Base-by-base conservation (phyloP, 2,329 filamentous ascomycete species). In the Ophiostoma triangulosporum region DNA sequence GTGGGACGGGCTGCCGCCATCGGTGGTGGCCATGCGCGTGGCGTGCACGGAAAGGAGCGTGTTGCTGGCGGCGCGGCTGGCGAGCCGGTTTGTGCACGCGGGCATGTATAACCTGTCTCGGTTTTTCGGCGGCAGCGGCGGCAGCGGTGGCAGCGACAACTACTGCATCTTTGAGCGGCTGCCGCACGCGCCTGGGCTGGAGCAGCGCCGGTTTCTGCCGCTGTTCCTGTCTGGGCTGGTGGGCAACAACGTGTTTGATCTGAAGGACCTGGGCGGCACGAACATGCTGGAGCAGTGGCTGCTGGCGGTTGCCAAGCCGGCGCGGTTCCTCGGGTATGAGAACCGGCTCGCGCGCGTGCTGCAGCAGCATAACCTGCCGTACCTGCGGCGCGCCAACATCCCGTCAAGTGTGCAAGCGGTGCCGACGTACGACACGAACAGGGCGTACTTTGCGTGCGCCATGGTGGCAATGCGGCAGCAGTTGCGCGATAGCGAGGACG, bases 221-320 rank as follows among this genome's bases (percentile, higher is more conserved):
- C 66, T 81, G 7, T 81, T 81, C 59, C 62, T 80, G 24, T 65
- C 70, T 2, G 70, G 68, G 0, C 63, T 83, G 8, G 63, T 80
- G 20, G 70, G 72, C 53, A 64, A 71, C 48, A 67, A 68, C 7
- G 62, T 75, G 20, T 66, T 72, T 33, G 70, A 76, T 51, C 73
- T 77, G 56, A 66, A 69, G 61, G 68, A 74, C 36, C 60, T 73
- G 3, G 70, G 67, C 1, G 31, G 31, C 29, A 66, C 69, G n/a
- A 71, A 68, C 8, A 61, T 75, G 9, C 64, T 73, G 4, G 72
- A 75, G 38, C 63, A 80, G n/a, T 81, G 79, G 73, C 59, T 76
- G 40, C 60, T 73, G 20, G 69, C 72, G 7, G 65, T 81, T 46
- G 69, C 73, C 40, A 77, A 77, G 59, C 77, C 79, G 4, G 64